A percentile compares a stretch with the other conserved stretches of the same genome.
Conservation (phyloP, 2,329 filamentous ascomycete species). For the Mycosphaerella sp. region DNA sequence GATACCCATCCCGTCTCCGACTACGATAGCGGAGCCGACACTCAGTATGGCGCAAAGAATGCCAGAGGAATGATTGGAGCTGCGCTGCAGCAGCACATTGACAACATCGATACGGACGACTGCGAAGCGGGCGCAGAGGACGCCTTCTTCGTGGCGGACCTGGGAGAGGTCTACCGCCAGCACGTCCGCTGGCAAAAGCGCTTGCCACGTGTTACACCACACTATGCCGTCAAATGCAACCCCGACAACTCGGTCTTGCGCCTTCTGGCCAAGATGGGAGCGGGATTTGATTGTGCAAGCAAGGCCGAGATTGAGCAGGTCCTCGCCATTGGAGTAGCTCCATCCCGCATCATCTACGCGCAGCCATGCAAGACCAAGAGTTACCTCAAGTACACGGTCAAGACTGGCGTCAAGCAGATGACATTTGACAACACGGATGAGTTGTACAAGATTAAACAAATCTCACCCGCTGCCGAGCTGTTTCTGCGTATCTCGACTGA, state of each 20-base stretch:
- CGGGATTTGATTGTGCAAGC: conserved; percentile 96
- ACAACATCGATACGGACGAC: conserved; percentile 74
- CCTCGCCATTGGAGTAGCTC: conserved; percentile 71
- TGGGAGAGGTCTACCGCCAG: conserved; percentile 98
- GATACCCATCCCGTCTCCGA: conserved; percentile 19
- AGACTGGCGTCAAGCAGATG: conserved; percentile 89
- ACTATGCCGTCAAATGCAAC: conserved; percentile 99
- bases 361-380: conserved; percentile 99
- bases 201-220: conserved; percentile 84
- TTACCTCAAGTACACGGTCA: conserved; percentile 84
- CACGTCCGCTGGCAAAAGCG: conserved; percentile 97
- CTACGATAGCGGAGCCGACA: conserved; percentile 25
- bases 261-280: conserved; percentile 80
- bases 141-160: conserved; percentile 95
- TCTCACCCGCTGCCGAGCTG: conserved; percentile 82
- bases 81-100: conserved; percentile 78
- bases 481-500: conserved; percentile 94
- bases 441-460: conserved; percentile 92
- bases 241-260: conserved; percentile 83
- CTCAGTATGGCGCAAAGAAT: conserved; percentile 46
- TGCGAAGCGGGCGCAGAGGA: conserved; percentile 94
- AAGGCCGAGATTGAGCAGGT: conserved; percentile 96
- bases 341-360: conserved; percentile 93
- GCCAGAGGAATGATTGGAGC: conserved; percentile 79
- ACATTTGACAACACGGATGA: conserved; percentile 99